A percentile compares a stretch with the other conserved stretches of the same genome.
These are phyloP conservation scores for Paramecium pentaurelia DNA, from an alignment of 73 alveolate species.

Conservation along the genomic window DNA sequence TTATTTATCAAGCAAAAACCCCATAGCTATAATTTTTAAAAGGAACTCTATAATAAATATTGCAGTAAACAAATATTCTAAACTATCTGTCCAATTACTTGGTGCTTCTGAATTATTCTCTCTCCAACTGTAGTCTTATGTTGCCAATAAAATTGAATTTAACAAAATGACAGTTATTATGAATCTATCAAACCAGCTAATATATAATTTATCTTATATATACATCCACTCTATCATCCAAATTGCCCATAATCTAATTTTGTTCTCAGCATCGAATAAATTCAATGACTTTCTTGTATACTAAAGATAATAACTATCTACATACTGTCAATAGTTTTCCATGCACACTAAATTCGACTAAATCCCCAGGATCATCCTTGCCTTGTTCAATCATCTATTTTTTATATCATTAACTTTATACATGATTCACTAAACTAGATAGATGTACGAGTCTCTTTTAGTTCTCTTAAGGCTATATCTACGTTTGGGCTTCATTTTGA, in stretches of 20 bases:
- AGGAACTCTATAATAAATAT: slow-evolving; percentile 61
- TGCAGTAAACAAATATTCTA: slow-evolving; percentile 49
- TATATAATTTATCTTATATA: not conserved
- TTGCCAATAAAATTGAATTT: slow-evolving; percentile 2
- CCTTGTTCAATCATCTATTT: not conserved
- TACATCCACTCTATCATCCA: slow-evolving; percentile 43
- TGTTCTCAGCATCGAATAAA: not conserved
- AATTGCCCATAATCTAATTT: slow-evolving; percentile 11
- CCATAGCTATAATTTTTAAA: slow-evolving; percentile 63
- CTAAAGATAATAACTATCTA: not conserved
- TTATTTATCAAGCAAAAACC: slow-evolving; percentile 56
- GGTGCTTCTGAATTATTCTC: not conserved
- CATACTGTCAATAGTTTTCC: not conserved
- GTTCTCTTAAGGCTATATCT: not conserved
- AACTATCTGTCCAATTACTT: not conserved
- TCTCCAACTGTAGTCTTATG: slow-evolving; percentile 26
- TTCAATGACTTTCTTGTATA: not conserved
- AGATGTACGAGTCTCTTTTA: not conserved
- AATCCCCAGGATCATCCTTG: not conserved
- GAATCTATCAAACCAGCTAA: slow-evolving; percentile 24
- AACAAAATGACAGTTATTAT: not conserved
- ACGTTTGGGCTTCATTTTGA: not conserved
- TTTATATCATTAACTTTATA: not conserved
- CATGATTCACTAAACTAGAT: not conserved
- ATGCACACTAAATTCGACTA: slow-evolving; percentile 17